A percentile compares a stretch with the other conserved stretches of the same genome.
Evolutionary conservation across 257 asterid genomes (phyloP).

Genomic region (Nicotiana knightiana): DNA sequence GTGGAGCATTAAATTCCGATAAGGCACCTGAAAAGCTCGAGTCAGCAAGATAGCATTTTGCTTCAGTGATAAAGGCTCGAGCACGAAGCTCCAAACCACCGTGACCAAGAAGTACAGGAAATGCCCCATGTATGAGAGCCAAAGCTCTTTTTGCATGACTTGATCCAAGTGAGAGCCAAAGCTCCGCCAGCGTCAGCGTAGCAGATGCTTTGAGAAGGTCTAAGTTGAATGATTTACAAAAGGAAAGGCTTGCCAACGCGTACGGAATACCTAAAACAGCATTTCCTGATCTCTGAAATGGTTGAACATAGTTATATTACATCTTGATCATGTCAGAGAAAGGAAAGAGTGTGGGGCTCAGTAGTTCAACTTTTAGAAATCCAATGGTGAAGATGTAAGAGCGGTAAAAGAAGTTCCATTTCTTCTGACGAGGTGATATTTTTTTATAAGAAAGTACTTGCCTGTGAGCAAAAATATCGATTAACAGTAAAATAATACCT

Average conservation of each 20-base stretch:
- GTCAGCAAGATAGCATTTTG: constrained; percentile 84
- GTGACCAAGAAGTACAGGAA: constrained; percentile 88
- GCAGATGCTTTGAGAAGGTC: constrained; percentile 97
- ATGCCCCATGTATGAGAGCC: constrained; percentile 70
- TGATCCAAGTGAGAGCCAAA: constrained; percentile 92
- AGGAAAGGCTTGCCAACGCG: constrained; percentile 93
- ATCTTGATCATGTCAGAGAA: background rate
- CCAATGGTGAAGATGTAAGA: background rate
- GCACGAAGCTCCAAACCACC: constrained; percentile 93
- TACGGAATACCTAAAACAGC: constrained; percentile 91
- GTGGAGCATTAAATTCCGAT: background rate
- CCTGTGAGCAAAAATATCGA: background rate
- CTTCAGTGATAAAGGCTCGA: constrained; percentile 78
- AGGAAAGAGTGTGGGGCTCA: background rate
- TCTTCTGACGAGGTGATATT: constrained; percentile 1
- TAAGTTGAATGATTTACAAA: constrained; percentile 85
- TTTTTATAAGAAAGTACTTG: background rate
- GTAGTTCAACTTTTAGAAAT: background rate
- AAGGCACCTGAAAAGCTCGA: constrained; percentile 66
- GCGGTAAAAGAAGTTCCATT: background rate
- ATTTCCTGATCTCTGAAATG: constrained; percentile 75
- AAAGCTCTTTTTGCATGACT: constrained; percentile 77
- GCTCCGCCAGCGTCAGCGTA: constrained; percentile 73
- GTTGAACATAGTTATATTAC: constrained; percentile 4
- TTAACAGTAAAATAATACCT: constrained; percentile 38